Evolutionary conservation across 352 stramenopile species (phyloP).

Genomic region (Globisporangium cystogenes): DNA sequence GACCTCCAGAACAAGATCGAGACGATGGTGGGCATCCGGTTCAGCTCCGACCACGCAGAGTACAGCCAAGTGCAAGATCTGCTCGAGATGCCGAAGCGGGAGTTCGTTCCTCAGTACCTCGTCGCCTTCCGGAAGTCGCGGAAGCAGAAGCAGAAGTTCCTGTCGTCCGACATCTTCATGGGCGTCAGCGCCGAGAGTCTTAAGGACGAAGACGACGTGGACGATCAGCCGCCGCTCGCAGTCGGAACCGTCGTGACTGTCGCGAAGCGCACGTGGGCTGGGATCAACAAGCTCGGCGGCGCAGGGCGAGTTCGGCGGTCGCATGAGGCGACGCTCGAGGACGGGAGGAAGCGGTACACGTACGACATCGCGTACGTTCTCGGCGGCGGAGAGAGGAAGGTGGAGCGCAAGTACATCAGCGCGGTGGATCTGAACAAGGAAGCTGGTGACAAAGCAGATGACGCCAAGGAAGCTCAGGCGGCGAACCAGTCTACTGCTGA

Average conservation of each 20-base stretch:
- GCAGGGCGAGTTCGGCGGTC: constrained; percentile 61
- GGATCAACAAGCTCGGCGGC: constrained; percentile 84
- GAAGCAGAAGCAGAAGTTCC: constrained; percentile 45
- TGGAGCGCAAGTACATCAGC: constrained; percentile 79
- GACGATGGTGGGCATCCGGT: constrained; percentile 26
- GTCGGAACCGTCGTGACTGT: constrained; percentile 67
- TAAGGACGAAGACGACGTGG: constrained; percentile 29
- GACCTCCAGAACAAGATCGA: constrained; percentile 27
- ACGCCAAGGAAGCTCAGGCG: neutral
- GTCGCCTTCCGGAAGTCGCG: constrained; percentile 42
- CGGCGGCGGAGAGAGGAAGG: constrained; percentile 67
- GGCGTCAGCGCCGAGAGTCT: constrained; percentile 31
- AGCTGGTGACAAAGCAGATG: constrained; percentile 21
- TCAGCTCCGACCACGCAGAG: constrained; percentile 24
- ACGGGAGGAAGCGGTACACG: constrained; percentile 37
- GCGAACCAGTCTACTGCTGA: neutral
- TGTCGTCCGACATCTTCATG: constrained; percentile 58
- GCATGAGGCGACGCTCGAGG: constrained; percentile 30
- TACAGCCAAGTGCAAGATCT: constrained; percentile 31
- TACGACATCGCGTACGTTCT: constrained; percentile 78
- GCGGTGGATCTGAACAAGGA: constrained; percentile 44
- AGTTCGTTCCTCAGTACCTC: constrained; percentile 36
- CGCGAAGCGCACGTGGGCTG: constrained; percentile 77
- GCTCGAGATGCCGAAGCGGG: constrained; percentile 37
- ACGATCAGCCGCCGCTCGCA: constrained; percentile 35